Conservation (phyloP, 2,329 filamentous ascomycete genomes). For the Diaporthe sp. region DNA sequence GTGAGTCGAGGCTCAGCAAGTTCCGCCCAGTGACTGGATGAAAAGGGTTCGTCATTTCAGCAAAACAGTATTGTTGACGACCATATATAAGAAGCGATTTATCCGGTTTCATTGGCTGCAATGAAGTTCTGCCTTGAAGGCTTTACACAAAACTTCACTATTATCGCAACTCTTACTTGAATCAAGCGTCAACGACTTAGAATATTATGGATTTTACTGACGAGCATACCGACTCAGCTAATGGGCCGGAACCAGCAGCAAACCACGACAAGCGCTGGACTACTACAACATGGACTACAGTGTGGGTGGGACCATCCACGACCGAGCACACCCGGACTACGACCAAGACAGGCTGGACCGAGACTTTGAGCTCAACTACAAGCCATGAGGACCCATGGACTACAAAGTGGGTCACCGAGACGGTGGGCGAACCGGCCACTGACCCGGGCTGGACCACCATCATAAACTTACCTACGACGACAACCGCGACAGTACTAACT, state of each 20-base stretch:
- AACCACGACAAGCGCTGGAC: background rate
- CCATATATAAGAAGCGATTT: too few species aligned
- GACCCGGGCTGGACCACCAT: background rate
- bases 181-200: background rate
- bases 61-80: too few species aligned
- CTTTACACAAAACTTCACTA: too few species aligned
- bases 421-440: background rate
- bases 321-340: background rate
- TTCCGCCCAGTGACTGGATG: too few species aligned
- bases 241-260: background rate
- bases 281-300: background rate
- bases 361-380: background rate
- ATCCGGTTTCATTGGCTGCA: accelerated
- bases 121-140: too few species aligned
- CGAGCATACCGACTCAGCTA: background rate
- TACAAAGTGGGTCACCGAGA: background rate
- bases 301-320: background rate
- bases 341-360: too few species aligned
- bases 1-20: too few species aligned
- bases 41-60: too few species aligned
- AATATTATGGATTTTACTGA: background rate
- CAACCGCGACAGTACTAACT: background rate
- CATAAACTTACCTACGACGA: background rate
- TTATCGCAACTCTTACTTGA: background rate
- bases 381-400: background rate